Evolutionary conservation across 139 green algal species (phyloP).

Genomic region (Chlamydomonas asymmetrica): DNA sequence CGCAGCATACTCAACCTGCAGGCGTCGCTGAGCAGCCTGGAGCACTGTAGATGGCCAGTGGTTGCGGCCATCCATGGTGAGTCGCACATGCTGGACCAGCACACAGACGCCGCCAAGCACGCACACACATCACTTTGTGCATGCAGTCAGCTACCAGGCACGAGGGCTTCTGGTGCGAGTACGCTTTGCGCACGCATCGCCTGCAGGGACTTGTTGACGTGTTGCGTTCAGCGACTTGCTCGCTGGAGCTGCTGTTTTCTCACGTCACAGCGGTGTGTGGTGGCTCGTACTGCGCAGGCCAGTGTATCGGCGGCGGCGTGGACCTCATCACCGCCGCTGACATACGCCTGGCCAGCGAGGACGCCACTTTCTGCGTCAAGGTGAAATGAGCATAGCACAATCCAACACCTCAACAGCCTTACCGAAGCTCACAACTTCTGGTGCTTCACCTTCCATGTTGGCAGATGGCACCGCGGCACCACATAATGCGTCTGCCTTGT

Average conservation of each 20-base stretch:
- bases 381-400: conserved; percentile 35
- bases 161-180: no score
- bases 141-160: no score
- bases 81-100: neutral
- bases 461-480: neutral
- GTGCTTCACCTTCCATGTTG: neutral
- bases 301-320: conserved; percentile 86
- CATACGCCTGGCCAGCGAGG: conserved; percentile 68
- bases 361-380: conserved; percentile 88
- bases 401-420: no score
- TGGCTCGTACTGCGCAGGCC: conserved; percentile 41
- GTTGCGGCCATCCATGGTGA: conserved; percentile 43
- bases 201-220: no score
- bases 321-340: conserved; percentile 88
- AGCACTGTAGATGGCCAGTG: conserved; percentile 32
- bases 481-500: neutral
- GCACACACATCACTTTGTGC: no score
- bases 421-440: neutral
- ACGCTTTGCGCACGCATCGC: no score
- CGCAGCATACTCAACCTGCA: conserved; percentile 13
- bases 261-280: neutral
- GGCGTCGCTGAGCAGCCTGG: neutral
- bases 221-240: no score
- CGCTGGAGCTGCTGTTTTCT: no score
- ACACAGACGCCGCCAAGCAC: neutral